Conservation (phyloP, 2,329 filamentous ascomycete genomes). For the Cladophialophora exuberans region DNA sequence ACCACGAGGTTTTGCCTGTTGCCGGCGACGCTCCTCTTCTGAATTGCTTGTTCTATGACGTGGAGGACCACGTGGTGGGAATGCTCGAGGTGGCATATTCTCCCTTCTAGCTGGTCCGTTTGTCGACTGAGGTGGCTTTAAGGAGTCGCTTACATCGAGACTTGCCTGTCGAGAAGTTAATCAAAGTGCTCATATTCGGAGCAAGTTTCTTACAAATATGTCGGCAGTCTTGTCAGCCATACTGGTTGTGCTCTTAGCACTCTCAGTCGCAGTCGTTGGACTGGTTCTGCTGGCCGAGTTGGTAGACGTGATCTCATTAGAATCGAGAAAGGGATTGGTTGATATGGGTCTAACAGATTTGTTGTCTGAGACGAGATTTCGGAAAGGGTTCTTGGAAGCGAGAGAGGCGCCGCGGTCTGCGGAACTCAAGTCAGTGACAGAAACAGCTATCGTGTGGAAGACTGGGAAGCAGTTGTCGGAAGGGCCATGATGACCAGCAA, state of each 20-base stretch:
- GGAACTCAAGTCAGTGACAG: constrained; percentile 16
- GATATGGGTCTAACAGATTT: constrained; percentile 48
- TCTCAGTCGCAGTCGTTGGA: neutral
- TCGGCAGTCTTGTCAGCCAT: constrained; percentile 19
- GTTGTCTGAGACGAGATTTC: constrained; percentile 46
- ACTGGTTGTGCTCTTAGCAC: constrained; percentile 3
- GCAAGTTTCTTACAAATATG: constrained; percentile 24
- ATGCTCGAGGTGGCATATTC: constrained; percentile 35
- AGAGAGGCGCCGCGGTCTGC: constrained; percentile 33
- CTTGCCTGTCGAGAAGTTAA: constrained; percentile 13
- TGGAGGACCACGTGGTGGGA: constrained; percentile 30
- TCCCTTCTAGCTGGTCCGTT: constrained; percentile 38
- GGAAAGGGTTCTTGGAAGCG: constrained; percentile 54
- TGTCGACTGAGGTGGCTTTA: constrained; percentile 32
- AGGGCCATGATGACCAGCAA: neutral
- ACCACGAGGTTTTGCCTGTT: constrained; percentile 42
- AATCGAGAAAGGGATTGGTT: constrained; percentile 66
- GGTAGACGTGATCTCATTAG: constrained; percentile 37
- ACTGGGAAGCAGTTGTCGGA: neutral
- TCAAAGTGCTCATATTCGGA: neutral
- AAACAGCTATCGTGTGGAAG: neutral
- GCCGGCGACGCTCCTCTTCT: constrained; percentile 35
- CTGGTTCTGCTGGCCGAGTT: constrained; percentile 17
- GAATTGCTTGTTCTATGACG: constrained; percentile 40
- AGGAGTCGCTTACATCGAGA: constrained; percentile 23